Conservation (phyloP, 1,139 yeast species). For the Candida glucosophila region DNA sequence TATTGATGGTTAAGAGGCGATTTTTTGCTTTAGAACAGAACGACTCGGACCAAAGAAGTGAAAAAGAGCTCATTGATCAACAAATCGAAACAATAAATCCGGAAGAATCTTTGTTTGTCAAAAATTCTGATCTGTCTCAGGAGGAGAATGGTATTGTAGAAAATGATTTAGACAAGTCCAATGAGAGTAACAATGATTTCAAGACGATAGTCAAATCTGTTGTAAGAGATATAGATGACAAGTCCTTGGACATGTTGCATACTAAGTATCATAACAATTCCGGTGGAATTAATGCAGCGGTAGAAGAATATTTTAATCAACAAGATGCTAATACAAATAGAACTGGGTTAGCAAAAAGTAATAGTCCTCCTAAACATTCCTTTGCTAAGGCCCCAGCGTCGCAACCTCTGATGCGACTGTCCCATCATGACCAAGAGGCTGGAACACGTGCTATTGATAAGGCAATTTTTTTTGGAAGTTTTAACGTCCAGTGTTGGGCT, state of each 20-base stretch:
- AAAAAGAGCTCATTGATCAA: not conserved
- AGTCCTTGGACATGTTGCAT: slow-evolving; percentile 12
- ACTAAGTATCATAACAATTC: slow-evolving; percentile 14
- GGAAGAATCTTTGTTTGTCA: slow-evolving; percentile 10
- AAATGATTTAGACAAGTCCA: too few species aligned
- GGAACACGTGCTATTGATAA: slow-evolving; percentile 10
- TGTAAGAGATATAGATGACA: too few species aligned
- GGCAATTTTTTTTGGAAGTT: slow-evolving; percentile 52
- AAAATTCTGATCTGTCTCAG: too few species aligned
- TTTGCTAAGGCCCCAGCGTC: not conserved
- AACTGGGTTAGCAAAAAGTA: not conserved
- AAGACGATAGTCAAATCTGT: too few species aligned
- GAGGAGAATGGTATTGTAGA: slow-evolving; percentile 8
- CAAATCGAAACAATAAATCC: not conserved
- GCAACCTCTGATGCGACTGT: slow-evolving; percentile 7
- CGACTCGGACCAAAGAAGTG: too few species aligned
- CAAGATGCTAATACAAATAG: not conserved
- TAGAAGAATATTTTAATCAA: slow-evolving; percentile 16
- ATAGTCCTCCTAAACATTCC: not conserved
- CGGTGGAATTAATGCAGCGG: slow-evolving; percentile 18
- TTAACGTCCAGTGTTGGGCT: slow-evolving; percentile 75
- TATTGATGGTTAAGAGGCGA: too few species aligned
- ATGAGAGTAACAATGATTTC: too few species aligned
- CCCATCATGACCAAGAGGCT: slow-evolving; percentile 5
- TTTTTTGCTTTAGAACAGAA: too few species aligned